Percentiles rank a stretch among this genome's conserved stretches.
These are phyloP conservation scores for Amauroascus niger DNA, from an alignment of 2,329 filamentous ascomycete species.

Conservation along the genomic window DNA sequence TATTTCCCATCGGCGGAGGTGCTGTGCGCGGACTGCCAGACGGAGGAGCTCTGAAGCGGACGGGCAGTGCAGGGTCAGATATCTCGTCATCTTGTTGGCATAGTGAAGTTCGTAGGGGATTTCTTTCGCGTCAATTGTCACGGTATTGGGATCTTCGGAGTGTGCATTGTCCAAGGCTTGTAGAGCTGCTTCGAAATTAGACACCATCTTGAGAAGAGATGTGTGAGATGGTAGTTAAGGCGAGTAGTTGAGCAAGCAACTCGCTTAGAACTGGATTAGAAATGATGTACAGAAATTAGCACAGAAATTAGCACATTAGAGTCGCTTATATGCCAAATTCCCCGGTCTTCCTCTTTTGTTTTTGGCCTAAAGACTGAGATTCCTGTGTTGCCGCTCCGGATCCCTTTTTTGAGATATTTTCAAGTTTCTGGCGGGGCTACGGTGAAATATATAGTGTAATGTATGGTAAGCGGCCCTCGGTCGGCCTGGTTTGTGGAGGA, in stretches of 20 bases:
- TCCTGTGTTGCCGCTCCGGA: too few species aligned
- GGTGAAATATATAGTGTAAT: not conserved
- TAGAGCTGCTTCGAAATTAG: constrained; percentile 43
- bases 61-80: constrained; percentile 54
- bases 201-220: constrained; percentile 23
- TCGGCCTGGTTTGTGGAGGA: not conserved
- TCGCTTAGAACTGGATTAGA: too few species aligned
- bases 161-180: constrained; percentile 65
- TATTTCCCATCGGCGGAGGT: constrained; percentile 78
- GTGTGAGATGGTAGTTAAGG: not conserved
- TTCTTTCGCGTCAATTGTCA: constrained; percentile 34
- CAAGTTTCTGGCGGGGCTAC: not conserved
- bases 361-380: too few species aligned
- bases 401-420: constrained; percentile 18
- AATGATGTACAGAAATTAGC: too few species aligned
- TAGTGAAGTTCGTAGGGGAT: constrained; percentile 75
- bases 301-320: too few species aligned
- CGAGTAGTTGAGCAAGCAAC: not conserved
- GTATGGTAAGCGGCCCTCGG: constrained; percentile 1
- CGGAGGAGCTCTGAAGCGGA: constrained; percentile 56
- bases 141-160: constrained; percentile 54
- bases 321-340: too few species aligned
- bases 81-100: constrained; percentile 66
- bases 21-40: constrained; percentile 72
- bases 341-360: too few species aligned